Evolutionary conservation across 139 green algal species (phyloP).

Genomic region (Chlamydomonas schloesseri): DNA sequence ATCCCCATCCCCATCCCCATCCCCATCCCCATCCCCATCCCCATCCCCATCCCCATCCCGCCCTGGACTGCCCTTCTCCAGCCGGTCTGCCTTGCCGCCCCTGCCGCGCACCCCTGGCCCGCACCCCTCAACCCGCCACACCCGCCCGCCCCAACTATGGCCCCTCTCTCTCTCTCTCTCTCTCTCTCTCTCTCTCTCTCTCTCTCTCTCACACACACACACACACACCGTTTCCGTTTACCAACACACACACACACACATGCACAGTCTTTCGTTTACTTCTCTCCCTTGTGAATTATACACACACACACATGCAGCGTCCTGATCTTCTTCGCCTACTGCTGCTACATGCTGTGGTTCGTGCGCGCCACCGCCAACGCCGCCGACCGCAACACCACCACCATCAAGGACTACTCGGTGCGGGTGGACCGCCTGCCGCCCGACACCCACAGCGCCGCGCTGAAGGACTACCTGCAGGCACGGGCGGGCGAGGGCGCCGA

Average conservation of each 20-base stretch:
- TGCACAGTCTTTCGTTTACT: too few species aligned
- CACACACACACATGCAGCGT: neutral
- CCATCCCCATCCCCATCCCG: too few species aligned
- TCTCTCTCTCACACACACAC: neutral
- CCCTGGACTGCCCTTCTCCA: too few species aligned
- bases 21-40: too few species aligned
- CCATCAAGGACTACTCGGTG: conserved; percentile 52
- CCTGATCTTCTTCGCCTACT: neutral
- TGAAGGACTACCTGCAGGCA: conserved; percentile 26
- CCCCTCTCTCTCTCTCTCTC: neutral
- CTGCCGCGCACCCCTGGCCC: too few species aligned
- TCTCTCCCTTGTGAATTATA: neutral
- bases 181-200: neutral
- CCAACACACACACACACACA: too few species aligned
- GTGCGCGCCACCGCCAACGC: neutral
- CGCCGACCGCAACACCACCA: conserved; percentile 3
- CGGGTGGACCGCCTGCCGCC: conserved; percentile 40
- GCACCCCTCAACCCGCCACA: too few species aligned
- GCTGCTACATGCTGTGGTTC: conserved; percentile 8
- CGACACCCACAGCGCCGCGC: conserved; percentile 14
- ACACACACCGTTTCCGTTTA: too few species aligned
- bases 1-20: too few species aligned
- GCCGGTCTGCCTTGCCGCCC: too few species aligned
- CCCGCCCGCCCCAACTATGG: too few species aligned
- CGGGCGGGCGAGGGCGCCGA: neutral